Evolutionary conservation across 23 red algal genomes (phyloP).

Genomic region (Pyropia haitanensis): DNA sequence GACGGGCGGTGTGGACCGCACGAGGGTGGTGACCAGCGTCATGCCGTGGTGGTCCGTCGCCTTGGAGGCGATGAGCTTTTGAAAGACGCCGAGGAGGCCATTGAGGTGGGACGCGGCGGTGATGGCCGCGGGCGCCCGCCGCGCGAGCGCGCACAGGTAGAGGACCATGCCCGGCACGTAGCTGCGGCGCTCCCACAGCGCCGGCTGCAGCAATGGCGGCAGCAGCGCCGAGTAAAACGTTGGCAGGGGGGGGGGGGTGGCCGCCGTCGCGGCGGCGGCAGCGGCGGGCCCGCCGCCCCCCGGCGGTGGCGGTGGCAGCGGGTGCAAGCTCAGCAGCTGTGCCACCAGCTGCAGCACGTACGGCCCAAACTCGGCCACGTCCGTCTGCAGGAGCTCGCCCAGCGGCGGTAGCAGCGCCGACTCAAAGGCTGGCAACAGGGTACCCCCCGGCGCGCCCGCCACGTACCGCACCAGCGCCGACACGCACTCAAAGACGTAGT

Average conservation of each 20-base stretch:
- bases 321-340: slow-evolving; percentile 53
- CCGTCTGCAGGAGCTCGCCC: slow-evolving; percentile 50
- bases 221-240: slow-evolving; percentile 50
- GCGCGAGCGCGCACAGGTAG: slow-evolving; percentile 42
- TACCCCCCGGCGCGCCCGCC: slow-evolving; percentile 4
- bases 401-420: slow-evolving; percentile 54
- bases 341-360: slow-evolving; percentile 92
- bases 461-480: slow-evolving; percentile 64
- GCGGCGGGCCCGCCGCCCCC: not conserved
- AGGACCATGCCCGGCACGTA: slow-evolving; percentile 93
- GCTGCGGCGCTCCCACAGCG: slow-evolving; percentile 80
- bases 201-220: slow-evolving; percentile 48
- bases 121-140: slow-evolving; percentile 19
- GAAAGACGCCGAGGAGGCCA: slow-evolving; percentile 74
- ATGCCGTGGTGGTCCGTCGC: slow-evolving; percentile 81
- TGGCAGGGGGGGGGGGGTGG: slow-evolving; percentile 28
- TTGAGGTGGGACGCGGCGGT: slow-evolving; percentile 44
- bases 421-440: slow-evolving; percentile 44
- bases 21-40: slow-evolving; percentile 42
- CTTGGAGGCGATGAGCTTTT: slow-evolving; percentile 81
- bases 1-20: slow-evolving; percentile 34
- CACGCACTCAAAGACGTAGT: slow-evolving; percentile 88
- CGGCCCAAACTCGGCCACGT: slow-evolving; percentile 88
- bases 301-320: not conserved
- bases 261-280: not conserved